A percentile compares a stretch with the other conserved stretches of the same genome.
Conservation (phyloP, 164 flowering plant genomes). For the Sextonia rubra region DNA sequence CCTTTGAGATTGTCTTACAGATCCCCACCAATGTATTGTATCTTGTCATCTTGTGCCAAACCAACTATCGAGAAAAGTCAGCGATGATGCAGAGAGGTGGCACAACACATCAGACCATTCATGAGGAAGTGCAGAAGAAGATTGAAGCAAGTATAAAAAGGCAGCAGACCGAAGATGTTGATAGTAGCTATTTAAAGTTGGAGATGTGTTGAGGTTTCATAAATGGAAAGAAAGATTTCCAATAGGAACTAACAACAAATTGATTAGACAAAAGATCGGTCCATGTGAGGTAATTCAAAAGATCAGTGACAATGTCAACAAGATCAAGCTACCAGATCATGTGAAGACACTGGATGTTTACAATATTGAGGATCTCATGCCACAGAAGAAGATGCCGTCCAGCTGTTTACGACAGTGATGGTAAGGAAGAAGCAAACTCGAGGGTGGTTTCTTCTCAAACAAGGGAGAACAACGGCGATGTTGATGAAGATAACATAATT, state of each 20-base stretch:
- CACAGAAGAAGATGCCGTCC: neutral
- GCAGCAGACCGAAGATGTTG: neutral
- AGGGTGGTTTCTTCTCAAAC: too few relatives aligned
- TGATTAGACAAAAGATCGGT: neutral
- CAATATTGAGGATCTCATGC: neutral
- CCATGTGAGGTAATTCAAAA: neutral
- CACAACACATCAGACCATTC: neutral
- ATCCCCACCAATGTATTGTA: neutral
- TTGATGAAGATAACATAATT: too few relatives aligned
- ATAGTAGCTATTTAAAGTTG: neutral
- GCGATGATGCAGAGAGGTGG: neutral
- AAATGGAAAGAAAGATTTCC: neutral
- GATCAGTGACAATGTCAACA: neutral
- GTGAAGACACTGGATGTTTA: neutral
- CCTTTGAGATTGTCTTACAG: conserved; percentile 1
- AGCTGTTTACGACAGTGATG: neutral
- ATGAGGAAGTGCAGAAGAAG: neutral
- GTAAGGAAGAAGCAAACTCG: neutral
- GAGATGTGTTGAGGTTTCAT: neutral
- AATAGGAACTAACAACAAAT: neutral
- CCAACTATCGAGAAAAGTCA: neutral
- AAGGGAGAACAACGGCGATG: too few relatives aligned
- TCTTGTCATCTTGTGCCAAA: neutral
- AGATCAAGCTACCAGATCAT: neutral
- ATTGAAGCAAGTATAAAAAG: neutral